Evolutionary conservation across 2,329 filamentous ascomycete species (phyloP), one percentile per base, ranked within the genome.

Genomic region (Xylaria sp.): DNA sequence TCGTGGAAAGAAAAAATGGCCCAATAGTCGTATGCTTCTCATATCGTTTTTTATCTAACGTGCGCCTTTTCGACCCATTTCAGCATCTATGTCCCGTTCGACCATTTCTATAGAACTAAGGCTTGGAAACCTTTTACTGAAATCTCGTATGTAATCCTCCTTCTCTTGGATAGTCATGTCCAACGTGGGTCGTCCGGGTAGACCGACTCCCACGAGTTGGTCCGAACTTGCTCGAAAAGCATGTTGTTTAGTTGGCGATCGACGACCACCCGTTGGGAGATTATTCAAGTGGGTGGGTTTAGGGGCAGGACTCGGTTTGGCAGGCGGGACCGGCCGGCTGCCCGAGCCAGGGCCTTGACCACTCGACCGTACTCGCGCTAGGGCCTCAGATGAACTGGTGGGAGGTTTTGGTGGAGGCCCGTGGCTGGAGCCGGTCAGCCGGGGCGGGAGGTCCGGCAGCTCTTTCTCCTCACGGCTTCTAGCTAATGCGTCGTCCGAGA

Each of bases 71-170:
- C 67, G 73, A 9, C 72, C 76, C 11, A 74, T 78, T 71, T 81
- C 82, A 17, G 78, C 81, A 10, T 79, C 81, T 66, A 87, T 77
- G 62, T 87, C 91, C 68, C 90, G 88, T 81, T 96, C 92, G n/a
- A 93, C 91, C 89, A 95, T 92, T 82, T 97, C 94, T 73, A 97
- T 88, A 10, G 93, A 88, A 65, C 90, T 90, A 67, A 98, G 82
- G 77, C 92, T 97, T 0, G 95, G 95, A 80, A 94, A 97, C 67
- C 93, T 86, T 80, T 94, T 94, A 69, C 90, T 91, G 78, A 98
- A 97, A 77, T 93, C 80, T 67, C 82, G 80, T 53, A 91, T 79
- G 75, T 90, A 90, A 73, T 94, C 92, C 54, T 89, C 88, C 77
- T 84, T 88, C 74, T 90, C 86, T 71, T 84, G 82, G 3, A 81